These are phyloP conservation scores for Candida sakaeoensis DNA, from an alignment of 805 yeast genomes.

Conservation along the genomic window DNA sequence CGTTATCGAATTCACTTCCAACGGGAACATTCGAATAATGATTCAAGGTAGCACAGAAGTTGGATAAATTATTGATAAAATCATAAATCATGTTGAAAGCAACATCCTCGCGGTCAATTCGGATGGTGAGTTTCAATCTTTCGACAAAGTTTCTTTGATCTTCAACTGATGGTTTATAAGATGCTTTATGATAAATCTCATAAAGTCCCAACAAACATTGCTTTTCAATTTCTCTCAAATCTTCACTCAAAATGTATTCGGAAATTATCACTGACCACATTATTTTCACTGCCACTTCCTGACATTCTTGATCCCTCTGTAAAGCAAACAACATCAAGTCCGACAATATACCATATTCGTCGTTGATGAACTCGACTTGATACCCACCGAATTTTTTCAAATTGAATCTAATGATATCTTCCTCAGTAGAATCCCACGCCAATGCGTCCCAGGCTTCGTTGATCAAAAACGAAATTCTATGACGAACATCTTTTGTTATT, in stretches of 20 bases:
- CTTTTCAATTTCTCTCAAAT: constrained; percentile 55
- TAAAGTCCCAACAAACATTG: constrained; percentile 63
- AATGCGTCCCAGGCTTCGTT: constrained; percentile 69
- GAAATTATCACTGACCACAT: constrained; percentile 71
- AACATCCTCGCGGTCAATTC: constrained; percentile 62
- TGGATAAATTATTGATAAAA: constrained; percentile 51
- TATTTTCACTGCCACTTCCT: constrained; percentile 58
- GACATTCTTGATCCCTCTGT: constrained; percentile 61
- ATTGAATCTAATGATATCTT: constrained; percentile 55
- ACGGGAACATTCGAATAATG: constrained; percentile 72
- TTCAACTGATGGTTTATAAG: constrained; percentile 50
- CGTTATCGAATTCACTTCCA: constrained; percentile 83
- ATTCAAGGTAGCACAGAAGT: constrained; percentile 59
- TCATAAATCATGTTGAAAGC: constrained; percentile 48
- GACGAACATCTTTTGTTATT: constrained; percentile 62
- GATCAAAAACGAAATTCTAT: constrained; percentile 52
- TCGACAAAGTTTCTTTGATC: constrained; percentile 56
- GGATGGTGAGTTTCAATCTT: constrained; percentile 39
- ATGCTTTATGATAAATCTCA: constrained; percentile 55
- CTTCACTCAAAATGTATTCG: constrained; percentile 58
- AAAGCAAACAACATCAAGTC: constrained; percentile 65
- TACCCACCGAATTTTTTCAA: constrained; percentile 62
- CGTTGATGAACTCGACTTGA: constrained; percentile 60
- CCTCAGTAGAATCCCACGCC: constrained; percentile 59
- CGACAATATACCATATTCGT: constrained; percentile 56